Evolutionary conservation across 2,329 filamentous ascomycete species (phyloP), one percentile per base, ranked within the genome.

Genomic region (Onygena corvina): DNA sequence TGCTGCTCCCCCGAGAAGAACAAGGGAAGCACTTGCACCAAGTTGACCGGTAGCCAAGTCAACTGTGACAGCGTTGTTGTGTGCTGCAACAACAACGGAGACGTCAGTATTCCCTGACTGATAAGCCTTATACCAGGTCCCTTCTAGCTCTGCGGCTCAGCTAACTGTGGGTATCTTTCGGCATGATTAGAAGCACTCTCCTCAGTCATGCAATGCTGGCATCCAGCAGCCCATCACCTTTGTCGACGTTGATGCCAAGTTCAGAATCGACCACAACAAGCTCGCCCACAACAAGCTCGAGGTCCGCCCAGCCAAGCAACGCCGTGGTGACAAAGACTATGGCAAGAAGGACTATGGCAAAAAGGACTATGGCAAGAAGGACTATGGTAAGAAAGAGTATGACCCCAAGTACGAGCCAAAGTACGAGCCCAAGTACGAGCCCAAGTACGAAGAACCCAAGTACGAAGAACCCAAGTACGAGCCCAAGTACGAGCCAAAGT

Each of bases 211-310:
- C 36, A 23, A 18, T 23, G 36, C 36, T 11, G 8, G 18, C 20
- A 18, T 40, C 20, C 4, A 14, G 7, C 18, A 40, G 11, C 36
- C 36, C n/a, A 40, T 40, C 36, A 40, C 16, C 20, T 40, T 40
- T 18, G 18, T 40, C 18, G 36, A 40, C 11, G 4, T 40, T 18
- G 36, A 40, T 40, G 18, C 35, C 23, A 38, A 40, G 18, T 40
- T 40, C 36, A 40, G 34, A 18, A 38, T 38, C 34, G 34, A 40
- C 36, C 36, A 40, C 36, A 40, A 40, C 36, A 40, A 40, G 36
- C 4, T 23, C 6, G 8, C 18, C 18, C 36, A 40, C 36, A 40
- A 23, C 36, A 40, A 21, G 20, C 9, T 40, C 36, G 8, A 40
- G 11, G 18, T 21, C n/a, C n/a, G n/a, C n/a, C n/a, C n/a, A n/a